Evolutionary conservation across 768 basidiomycete species (phyloP).

Genomic region (Macrocybe gigantea): DNA sequence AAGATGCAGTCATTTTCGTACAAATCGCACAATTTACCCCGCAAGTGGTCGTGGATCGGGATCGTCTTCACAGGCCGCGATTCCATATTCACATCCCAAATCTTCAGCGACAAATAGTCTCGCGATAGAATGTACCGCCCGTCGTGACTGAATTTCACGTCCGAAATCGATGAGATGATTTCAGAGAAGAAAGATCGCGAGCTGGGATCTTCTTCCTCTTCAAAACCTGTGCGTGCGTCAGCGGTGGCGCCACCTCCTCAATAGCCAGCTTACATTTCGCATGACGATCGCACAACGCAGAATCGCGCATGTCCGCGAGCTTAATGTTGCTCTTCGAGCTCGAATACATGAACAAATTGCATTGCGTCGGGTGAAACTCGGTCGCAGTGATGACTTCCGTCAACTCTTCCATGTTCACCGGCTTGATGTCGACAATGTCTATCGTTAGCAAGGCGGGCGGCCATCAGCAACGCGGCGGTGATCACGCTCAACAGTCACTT

Average conservation of each 20-base stretch:
- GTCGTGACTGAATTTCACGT: constrained; percentile 98
- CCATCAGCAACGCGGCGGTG: constrained; percentile 3
- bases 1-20: constrained; percentile 99
- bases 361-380: constrained; percentile 96
- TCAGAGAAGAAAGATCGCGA: constrained; percentile 99
- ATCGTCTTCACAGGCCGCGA: constrained; percentile 94
- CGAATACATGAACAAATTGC: constrained; percentile 99
- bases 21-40: constrained; percentile 95
- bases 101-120: constrained; percentile 96
- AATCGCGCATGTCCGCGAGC: constrained; percentile 98
- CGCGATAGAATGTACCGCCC: constrained; percentile 95
- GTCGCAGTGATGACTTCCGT: constrained; percentile 99
- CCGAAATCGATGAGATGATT: constrained; percentile 98
- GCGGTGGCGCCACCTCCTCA: constrained; percentile 1
- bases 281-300: constrained; percentile 92
- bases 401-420: constrained; percentile 98
- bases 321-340: constrained; percentile 99
- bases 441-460: constrained; percentile 2
- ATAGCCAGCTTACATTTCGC: constrained; percentile 74
- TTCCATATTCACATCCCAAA: constrained; percentile 99
- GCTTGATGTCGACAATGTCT: constrained; percentile 99
- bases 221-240: constrained; percentile 63
- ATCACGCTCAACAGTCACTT: constrained; percentile 27
- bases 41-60: constrained; percentile 95
- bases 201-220: constrained; percentile 97